Conservation (phyloP, 176 grass and related monocot species). For the Carex scoparia region DNA sequence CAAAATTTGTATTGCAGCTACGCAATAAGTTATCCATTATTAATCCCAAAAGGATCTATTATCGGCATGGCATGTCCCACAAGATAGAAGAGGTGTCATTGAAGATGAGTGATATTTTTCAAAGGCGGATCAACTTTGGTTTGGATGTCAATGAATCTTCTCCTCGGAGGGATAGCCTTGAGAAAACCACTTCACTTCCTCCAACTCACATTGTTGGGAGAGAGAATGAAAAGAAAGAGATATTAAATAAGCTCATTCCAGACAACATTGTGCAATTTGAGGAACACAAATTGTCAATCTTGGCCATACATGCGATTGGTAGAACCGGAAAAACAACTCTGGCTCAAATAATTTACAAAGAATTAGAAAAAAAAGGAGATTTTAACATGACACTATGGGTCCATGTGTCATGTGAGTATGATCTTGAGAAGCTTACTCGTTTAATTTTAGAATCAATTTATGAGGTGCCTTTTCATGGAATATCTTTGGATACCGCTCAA, state of each 20-base stretch:
- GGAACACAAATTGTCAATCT: not conserved
- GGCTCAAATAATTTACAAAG: slow-evolving; percentile 18
- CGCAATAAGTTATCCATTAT: not conserved
- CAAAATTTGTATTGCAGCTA: not conserved
- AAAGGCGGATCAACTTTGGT: not conserved
- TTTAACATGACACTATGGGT: slow-evolving; percentile 41
- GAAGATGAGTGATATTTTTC: not conserved
- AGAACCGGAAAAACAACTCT: slow-evolving; percentile 41
- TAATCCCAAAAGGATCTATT: not conserved
- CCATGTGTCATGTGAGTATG: slow-evolving; percentile 29
- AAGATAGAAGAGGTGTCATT: slow-evolving; percentile 11
- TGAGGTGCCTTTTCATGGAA: not conserved
- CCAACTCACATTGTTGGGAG: slow-evolving; percentile 14
- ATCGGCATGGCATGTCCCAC: not conserved
- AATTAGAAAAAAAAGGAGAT: not conserved
- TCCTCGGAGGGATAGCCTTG: not conserved
- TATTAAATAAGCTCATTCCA: slow-evolving; percentile 14
- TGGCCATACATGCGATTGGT: slow-evolving; percentile 30
- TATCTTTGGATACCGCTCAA: slow-evolving; percentile 22
- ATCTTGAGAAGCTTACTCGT: not conserved
- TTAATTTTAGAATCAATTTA: slow-evolving; percentile 32
- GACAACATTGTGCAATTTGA: not conserved
- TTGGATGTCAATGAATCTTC: not conserved
- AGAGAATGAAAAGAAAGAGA: slow-evolving; percentile 4
- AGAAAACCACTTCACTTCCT: slow-evolving; percentile 11